Conservation (phyloP, 441 rosid species). For the Lepidium campestre region DNA sequence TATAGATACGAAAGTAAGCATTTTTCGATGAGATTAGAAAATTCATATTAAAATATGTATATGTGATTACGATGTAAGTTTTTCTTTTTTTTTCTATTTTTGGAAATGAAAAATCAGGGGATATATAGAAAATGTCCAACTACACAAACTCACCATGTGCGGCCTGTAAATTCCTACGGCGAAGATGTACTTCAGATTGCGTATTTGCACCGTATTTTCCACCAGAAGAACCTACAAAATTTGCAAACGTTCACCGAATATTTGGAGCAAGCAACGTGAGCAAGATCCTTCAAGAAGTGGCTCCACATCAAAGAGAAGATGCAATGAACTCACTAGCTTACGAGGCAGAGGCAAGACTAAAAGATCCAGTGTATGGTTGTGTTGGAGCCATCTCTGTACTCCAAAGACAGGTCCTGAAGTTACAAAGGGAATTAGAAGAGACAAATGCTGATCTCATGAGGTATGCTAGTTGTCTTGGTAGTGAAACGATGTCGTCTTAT, state of each 20-base stretch:
- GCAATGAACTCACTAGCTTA: conserved; percentile 59
- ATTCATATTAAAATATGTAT: not conserved
- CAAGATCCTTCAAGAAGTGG: conserved; percentile 53
- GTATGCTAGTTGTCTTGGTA: conserved; percentile 45
- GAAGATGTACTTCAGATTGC: conserved; percentile 51
- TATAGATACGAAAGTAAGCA: no score
- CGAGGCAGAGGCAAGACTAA: conserved; percentile 64
- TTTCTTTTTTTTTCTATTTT: not conserved
- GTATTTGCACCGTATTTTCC: conserved; percentile 67
- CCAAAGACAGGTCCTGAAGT: conserved; percentile 48
- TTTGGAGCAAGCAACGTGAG: conserved; percentile 70
- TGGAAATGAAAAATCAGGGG: not conserved
- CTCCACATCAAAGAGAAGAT: conserved; percentile 55
- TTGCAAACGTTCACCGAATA: conserved; percentile 58
- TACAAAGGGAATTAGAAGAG: conserved; percentile 55
- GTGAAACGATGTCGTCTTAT: conserved; percentile 27
- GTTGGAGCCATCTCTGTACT: conserved; percentile 64
- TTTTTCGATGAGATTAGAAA: no score
- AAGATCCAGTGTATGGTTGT: conserved; percentile 68
- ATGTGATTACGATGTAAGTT: not conserved
- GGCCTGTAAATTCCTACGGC: conserved; percentile 61
- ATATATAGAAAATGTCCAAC: conserved; percentile 22
- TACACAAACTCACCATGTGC: conserved; percentile 64
- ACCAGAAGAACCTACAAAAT: conserved; percentile 61
- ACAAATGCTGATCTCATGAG: conserved; percentile 56